Percentiles rank a stretch among this genome's conserved stretches.
These are phyloP conservation scores for Candida albicans DNA, from an alignment of 1,139 yeast genomes.

Conservation along the genomic window DNA sequence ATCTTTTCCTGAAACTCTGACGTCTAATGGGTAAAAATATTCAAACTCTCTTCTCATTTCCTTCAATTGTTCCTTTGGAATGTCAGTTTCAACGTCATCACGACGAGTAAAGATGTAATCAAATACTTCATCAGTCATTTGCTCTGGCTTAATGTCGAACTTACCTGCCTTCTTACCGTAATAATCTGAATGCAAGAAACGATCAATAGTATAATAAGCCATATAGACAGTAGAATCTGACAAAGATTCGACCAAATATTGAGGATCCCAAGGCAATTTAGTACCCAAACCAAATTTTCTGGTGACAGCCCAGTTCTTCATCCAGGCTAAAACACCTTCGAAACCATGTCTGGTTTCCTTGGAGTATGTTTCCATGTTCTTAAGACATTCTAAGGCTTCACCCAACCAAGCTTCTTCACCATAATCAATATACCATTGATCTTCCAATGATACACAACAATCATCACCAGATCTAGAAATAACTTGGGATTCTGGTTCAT, in stretches of 20 bases:
- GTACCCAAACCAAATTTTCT: slow-evolving; percentile 97
- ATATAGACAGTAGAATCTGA: slow-evolving; percentile 96
- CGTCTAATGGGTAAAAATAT: slow-evolving; percentile 92
- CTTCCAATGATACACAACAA: slow-evolving; percentile 95
- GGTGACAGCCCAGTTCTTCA: slow-evolving; percentile 97
- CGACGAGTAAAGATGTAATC: slow-evolving; percentile 83
- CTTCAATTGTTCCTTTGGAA: slow-evolving; percentile 67
- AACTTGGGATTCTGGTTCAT: slow-evolving; percentile 90
- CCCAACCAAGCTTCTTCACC: slow-evolving; percentile 93
- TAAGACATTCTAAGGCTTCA: slow-evolving; percentile 81
- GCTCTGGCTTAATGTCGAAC: slow-evolving; percentile 73
- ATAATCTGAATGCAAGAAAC: slow-evolving; percentile 81
- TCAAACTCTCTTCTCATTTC: slow-evolving; percentile 89
- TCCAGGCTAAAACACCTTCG: slow-evolving; percentile 94
- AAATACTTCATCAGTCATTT: slow-evolving; percentile 91
- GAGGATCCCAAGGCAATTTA: slow-evolving; percentile 95
- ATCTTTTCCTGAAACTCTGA: slow-evolving; percentile 93
- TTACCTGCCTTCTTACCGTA: slow-evolving; percentile 78
- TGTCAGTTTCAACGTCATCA: slow-evolving; percentile 57
- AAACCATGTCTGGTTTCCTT: slow-evolving; percentile 89
- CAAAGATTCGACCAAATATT: slow-evolving; percentile 88
- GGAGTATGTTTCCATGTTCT: slow-evolving; percentile 73
- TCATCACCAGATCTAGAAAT: slow-evolving; percentile 96
- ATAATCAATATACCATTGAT: slow-evolving; percentile 97
- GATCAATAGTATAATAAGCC: slow-evolving; percentile 91